phyloP scores from a whole-genome alignment of 257 asterid genomes.

The Forsythia viridissima region DNA sequence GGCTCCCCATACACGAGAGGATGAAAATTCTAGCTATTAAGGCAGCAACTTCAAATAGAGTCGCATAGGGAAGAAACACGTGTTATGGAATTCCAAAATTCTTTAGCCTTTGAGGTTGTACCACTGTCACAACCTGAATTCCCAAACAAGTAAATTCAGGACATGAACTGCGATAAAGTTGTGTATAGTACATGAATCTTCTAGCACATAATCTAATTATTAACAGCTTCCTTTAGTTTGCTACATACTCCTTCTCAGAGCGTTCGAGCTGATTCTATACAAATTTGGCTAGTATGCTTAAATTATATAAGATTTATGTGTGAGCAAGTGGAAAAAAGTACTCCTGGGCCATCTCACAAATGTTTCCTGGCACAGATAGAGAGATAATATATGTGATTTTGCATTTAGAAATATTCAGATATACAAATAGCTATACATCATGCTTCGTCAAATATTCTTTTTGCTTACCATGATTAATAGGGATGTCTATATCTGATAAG shows the following conservation, averaged over 20 bases:
- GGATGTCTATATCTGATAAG: constrained; percentile 11
- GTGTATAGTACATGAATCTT: background rate
- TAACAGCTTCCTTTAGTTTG: background rate
- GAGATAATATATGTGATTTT: background rate
- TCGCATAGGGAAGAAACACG: background rate
- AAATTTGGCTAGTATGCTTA: background rate
- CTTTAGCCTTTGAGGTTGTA: background rate
- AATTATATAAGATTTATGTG: background rate
- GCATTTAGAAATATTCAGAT: background rate
- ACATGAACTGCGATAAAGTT: background rate
- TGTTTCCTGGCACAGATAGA: background rate
- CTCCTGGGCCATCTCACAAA: background rate
- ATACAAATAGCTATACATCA: background rate
- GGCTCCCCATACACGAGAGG: background rate
- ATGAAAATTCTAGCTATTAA: background rate
- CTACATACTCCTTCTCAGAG: background rate
- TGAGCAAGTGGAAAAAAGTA: constrained; percentile 9
- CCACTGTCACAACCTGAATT: background rate
- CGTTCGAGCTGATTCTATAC: background rate
- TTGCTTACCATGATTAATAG: background rate
- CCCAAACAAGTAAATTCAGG: background rate
- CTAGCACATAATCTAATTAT: background rate
- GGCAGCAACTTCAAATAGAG: background rate
- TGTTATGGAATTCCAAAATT: background rate
- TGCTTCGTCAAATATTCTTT: background rate